Evolutionary conservation across 306 rosid species (phyloP).

Genomic region (Rubus parviflorus): DNA sequence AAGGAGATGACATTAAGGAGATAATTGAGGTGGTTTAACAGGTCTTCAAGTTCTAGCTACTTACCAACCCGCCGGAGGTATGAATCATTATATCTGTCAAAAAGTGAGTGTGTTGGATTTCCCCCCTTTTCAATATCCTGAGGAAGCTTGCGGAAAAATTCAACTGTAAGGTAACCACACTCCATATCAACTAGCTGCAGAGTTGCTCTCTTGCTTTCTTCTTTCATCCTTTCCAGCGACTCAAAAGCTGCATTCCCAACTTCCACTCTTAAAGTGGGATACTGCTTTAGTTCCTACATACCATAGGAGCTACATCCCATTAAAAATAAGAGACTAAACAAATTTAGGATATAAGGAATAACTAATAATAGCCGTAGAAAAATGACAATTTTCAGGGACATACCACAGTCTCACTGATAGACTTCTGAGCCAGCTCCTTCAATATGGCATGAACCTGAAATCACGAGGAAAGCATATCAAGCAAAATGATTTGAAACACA

Average conservation of each 20-base stretch:
- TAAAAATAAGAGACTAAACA: background rate
- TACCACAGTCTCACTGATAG: slow-evolving; percentile 35
- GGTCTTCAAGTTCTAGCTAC: slow-evolving; percentile 9
- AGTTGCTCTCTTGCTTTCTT: slow-evolving; percentile 47
- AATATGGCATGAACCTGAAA: slow-evolving; percentile 43
- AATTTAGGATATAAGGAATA: background rate
- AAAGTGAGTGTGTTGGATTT: slow-evolving; percentile 42
- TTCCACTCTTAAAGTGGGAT: slow-evolving; percentile 43
- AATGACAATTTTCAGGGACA: background rate
- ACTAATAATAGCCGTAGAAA: background rate
- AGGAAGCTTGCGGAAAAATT: slow-evolving; percentile 53
- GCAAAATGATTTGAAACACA: background rate
- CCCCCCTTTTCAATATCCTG: slow-evolving; percentile 55
- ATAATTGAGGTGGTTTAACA: background rate
- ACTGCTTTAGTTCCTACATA: slow-evolving; percentile 45
- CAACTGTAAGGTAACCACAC: slow-evolving; percentile 47
- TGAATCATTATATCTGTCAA: slow-evolving; percentile 40
- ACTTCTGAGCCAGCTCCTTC: slow-evolving; percentile 43
- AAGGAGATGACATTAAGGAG: background rate
- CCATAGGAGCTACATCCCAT: slow-evolving; percentile 2
- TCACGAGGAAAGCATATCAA: slow-evolving; percentile 12
- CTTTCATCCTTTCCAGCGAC: slow-evolving; percentile 43
- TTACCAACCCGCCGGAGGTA: slow-evolving; percentile 46
- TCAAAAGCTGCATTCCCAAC: slow-evolving; percentile 39
- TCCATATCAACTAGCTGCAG: slow-evolving; percentile 49